A percentile compares a stretch with the other conserved stretches of the same genome.
phyloP scores from a whole-genome alignment of 2,329 filamentous ascomycete species.

The Claviceps spartinae region DNA sequence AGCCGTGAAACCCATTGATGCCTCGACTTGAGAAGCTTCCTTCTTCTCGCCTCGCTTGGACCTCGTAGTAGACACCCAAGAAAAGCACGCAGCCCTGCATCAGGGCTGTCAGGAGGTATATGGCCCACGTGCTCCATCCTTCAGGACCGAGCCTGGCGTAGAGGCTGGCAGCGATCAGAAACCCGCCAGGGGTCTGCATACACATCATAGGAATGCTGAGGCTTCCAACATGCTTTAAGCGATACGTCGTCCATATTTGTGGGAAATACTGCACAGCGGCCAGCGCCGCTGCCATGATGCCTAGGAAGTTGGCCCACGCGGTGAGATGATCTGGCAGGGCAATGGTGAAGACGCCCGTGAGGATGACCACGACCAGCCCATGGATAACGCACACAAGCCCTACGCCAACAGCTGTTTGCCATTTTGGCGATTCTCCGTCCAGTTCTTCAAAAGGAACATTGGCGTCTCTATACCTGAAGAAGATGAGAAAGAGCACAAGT shows the following conservation, averaged over 20 bases:
- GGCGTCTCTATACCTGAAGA: constrained; percentile 59
- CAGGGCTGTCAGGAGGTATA: constrained; percentile 73
- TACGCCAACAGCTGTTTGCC: constrained; percentile 67
- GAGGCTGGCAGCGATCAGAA: constrained; percentile 78
- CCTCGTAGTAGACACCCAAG: constrained; percentile 70
- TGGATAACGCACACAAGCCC: constrained; percentile 62
- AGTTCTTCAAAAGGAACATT: constrained; percentile 36
- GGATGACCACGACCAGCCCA: constrained; percentile 53
- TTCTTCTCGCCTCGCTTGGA: constrained; percentile 27
- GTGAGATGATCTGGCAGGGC: constrained; percentile 51
- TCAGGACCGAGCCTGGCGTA: constrained; percentile 63
- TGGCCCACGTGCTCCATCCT: constrained; percentile 93
- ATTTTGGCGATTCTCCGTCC: constrained; percentile 44
- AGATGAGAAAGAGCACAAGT: constrained; percentile 84
- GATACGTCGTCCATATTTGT: constrained; percentile 86
- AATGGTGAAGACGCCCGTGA: constrained; percentile 55
- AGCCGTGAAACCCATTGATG: constrained; percentile 16
- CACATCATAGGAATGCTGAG: constrained; percentile 96
- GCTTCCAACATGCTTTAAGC: constrained; percentile 73
- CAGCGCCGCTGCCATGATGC: constrained; percentile 63
- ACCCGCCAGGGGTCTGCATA: constrained; percentile 87
- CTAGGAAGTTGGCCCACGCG: constrained; percentile 74
- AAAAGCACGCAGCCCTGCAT: constrained; percentile 70
- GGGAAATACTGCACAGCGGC: constrained; percentile 87
- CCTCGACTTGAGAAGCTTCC: constrained; percentile 10